phyloP scores from a whole-genome alignment of 305 asterid genomes.

The Stenogyne calaminthoides region DNA sequence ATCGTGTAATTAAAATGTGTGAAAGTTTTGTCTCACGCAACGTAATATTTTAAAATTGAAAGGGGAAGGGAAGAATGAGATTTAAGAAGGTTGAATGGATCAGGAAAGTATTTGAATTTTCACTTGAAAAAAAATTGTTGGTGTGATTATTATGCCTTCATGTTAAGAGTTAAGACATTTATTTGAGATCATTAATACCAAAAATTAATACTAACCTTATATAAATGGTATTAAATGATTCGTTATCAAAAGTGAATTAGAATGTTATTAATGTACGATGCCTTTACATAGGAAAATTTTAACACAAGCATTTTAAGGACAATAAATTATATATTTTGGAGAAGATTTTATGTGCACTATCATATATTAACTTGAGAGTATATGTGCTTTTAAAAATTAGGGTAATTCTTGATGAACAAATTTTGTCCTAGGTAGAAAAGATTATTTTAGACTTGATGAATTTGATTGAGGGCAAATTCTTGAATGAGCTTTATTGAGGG shows the following conservation, averaged over 20 bases:
- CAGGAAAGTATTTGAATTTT: not conserved
- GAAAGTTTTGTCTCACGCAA: slow-evolving; percentile 1
- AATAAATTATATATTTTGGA: no score
- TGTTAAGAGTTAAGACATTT: no score
- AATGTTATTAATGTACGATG: not conserved
- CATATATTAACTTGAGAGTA: no score
- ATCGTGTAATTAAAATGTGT: not conserved
- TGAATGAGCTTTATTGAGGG: no score
- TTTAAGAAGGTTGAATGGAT: not conserved
- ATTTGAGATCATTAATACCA: not conserved
- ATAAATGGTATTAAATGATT: not conserved
- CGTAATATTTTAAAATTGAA: not conserved
- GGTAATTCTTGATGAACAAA: no score
- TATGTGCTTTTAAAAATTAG: no score
- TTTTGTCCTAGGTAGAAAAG: no score
- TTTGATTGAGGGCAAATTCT: no score
- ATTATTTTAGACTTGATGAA: no score
- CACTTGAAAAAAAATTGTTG: not conserved
- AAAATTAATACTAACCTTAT: not conserved
- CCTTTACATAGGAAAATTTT: not conserved
- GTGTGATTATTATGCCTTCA: not conserved
- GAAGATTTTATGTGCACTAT: no score
- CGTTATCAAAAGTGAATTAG: not conserved
- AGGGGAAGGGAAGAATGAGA: not conserved
- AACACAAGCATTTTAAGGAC: no score